Conservation (phyloP, 2,329 filamentous ascomycete genomes). For the Alternaria sp. region DNA sequence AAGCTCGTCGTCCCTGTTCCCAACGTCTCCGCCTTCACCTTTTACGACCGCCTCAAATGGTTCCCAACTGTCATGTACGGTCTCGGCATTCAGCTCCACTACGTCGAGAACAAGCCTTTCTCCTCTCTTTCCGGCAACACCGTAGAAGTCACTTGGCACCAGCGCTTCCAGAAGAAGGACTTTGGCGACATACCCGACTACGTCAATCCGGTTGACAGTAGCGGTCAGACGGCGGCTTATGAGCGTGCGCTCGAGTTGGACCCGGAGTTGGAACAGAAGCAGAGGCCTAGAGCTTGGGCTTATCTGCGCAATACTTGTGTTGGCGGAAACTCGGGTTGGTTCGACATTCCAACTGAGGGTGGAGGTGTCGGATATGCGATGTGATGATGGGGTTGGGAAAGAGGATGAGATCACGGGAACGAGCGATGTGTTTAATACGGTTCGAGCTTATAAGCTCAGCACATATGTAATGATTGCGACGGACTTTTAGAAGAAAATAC, state of each 20-base stretch:
- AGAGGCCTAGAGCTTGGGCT: neutral
- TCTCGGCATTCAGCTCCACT: conserved; percentile 28
- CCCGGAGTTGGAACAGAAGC: neutral
- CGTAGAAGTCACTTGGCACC: conserved; percentile 26
- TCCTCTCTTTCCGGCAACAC: neutral
- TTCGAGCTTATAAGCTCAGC: neutral
- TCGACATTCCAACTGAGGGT: conserved; percentile 4
- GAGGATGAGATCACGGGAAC: neutral
- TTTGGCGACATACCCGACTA: conserved; percentile 3
- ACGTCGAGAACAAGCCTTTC: conserved; percentile 16
- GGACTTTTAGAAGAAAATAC: neutral
- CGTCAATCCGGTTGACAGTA: neutral
- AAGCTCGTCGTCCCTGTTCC: conserved; percentile 30
- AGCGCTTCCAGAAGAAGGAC: conserved; percentile 31
- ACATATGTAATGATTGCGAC: neutral
- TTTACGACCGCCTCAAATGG: conserved; percentile 20
- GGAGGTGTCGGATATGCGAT: neutral
- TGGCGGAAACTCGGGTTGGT: neutral
- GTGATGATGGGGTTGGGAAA: neutral
- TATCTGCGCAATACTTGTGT: conserved; percentile 1
- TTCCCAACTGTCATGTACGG: conserved; percentile 26
- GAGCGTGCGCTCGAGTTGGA: neutral
- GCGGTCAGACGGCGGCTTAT: conserved; percentile 5
- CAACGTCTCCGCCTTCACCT: conserved; percentile 11
- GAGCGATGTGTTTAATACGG: neutral